Evolutionary conservation across 192 early-diverging fungal genomes (phyloP), one percentile per base, ranked within the genome.

Genomic region (Coemansia sp.): DNA sequence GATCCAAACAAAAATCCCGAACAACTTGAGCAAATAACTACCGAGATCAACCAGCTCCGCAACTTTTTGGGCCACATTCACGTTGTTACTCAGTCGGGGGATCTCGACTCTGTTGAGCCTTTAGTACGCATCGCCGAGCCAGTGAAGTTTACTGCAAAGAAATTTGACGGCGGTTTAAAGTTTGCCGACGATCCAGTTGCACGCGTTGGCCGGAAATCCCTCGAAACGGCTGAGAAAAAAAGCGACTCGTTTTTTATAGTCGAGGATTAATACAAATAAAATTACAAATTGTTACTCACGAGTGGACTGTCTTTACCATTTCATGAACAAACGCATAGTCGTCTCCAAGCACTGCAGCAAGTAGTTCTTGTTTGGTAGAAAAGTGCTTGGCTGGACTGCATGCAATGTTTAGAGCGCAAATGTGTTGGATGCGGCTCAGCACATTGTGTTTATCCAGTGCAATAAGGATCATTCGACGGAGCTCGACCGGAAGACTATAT

Each of bases 21-120:
- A 6, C 58, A 61, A 5, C 35, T 58, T 51, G 52, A n/a, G 21
- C 62, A 37, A 15, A 48, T 64, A 1, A 38, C 32, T 29, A 21
- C 57, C 35, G 66, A 79, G 2, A 48, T 73, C 38, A 73, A 79
- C 63, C 64, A 66, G 61, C 76, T 79, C 14, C 63, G 71, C 25
- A 64, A 73, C 64, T 72, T 79, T 47, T 41, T 79, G 37, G 67
- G 76, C 45, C 76, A 79, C 22, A 63, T 79, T 2, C 63, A 60
- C 19, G 58, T 50, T 0, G 70, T 67, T 15, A 56, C 48, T 23
- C 35, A 53, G 39, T 63, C 67, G 7, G 76, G 63, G 37, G 60
- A 73, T 22, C 35, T 79, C 11, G 53, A 54, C 17, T 25, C 56
- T 2, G 67, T 73, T 5, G 50, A 66, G 47, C 76, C 76, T 0